Percentiles rank a stretch among this genome's conserved stretches.
phyloP scores from a whole-genome alignment of 1,139 yeast species.

The Zygotorulaspora mrakii region DNA sequence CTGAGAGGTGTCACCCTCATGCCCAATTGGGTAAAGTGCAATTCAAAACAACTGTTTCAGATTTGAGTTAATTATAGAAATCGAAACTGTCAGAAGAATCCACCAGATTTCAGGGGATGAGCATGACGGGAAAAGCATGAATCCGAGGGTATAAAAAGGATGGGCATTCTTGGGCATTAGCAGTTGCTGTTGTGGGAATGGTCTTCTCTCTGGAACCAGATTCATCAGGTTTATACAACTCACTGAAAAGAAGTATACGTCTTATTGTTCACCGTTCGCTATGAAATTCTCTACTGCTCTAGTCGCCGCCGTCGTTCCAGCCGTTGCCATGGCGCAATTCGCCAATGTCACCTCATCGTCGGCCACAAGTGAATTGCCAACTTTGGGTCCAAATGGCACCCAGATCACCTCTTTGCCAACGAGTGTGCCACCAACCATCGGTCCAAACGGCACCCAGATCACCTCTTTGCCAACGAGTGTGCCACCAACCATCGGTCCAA shows the following conservation, averaged over 20 bases:
- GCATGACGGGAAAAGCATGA: neutral
- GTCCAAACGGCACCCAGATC: neutral
- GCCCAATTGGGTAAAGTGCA: too few relatives aligned
- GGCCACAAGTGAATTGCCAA: neutral
- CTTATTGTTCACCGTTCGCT: neutral
- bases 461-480: neutral
- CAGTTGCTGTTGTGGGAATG: too few relatives aligned
- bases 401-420: neutral
- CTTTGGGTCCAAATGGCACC: constrained; percentile 2
- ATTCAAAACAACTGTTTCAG: too few relatives aligned
- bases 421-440: neutral
- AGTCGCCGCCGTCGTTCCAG: constrained; percentile 7
- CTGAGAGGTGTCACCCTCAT: too few relatives aligned
- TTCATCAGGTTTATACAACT: too few relatives aligned
- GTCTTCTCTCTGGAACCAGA: too few relatives aligned
- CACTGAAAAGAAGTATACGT: neutral
- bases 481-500: neutral
- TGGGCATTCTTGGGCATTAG: neutral
- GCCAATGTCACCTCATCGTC: constrained; percentile 1
- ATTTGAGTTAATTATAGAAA: neutral
- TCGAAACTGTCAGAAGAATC: neutral
- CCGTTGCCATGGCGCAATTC: constrained; percentile 13
- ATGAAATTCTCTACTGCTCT: constrained; percentile 12
- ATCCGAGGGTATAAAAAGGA: neutral
- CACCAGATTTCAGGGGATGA: neutral